Evolutionary conservation across 345 rosid genomes (phyloP).

Genomic region (Toxicodendron radicans): DNA sequence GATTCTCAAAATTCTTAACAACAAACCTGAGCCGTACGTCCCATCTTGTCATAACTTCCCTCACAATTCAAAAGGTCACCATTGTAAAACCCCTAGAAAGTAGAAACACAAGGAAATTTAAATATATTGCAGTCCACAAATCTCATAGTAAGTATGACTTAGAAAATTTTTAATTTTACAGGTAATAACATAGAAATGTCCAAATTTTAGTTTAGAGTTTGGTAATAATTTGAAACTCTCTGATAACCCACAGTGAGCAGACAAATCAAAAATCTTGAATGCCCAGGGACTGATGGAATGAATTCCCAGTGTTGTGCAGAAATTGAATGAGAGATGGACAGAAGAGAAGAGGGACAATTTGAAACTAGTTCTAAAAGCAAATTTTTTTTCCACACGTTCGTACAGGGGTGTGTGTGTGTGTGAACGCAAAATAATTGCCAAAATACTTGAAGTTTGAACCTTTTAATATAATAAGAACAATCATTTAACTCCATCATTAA

Average conservation of each 20-base stretch:
- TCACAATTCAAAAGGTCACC: conserved; percentile 85
- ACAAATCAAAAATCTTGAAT: not conserved
- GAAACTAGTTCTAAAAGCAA: not conserved
- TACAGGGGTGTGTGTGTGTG: not conserved
- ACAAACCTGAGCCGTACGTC: conserved; percentile 84
- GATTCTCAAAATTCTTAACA: not conserved
- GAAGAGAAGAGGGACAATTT: not conserved
- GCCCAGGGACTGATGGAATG: not conserved
- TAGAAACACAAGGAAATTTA: conserved; percentile 28
- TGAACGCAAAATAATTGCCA: not conserved
- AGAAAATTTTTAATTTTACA: conserved; percentile 1
- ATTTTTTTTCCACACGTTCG: not conserved
- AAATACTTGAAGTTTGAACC: not conserved
- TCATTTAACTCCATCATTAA: not conserved
- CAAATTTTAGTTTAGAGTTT: not conserved
- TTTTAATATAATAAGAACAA: not conserved
- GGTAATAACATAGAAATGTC: not conserved
- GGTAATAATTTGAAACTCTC: conserved; percentile 1
- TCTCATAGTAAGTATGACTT: not conserved
- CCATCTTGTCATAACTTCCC: conserved; percentile 77
- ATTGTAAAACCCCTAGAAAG: conserved; percentile 69
- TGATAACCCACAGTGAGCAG: not conserved
- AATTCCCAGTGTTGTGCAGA: not conserved
- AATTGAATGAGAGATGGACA: not conserved
- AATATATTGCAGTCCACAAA: conserved; percentile 2